Percentiles rank a stretch among this genome's conserved stretches.
phyloP scores from a whole-genome alignment of 352 stramenopile genomes.

The Globisporangium abappressorium region DNA sequence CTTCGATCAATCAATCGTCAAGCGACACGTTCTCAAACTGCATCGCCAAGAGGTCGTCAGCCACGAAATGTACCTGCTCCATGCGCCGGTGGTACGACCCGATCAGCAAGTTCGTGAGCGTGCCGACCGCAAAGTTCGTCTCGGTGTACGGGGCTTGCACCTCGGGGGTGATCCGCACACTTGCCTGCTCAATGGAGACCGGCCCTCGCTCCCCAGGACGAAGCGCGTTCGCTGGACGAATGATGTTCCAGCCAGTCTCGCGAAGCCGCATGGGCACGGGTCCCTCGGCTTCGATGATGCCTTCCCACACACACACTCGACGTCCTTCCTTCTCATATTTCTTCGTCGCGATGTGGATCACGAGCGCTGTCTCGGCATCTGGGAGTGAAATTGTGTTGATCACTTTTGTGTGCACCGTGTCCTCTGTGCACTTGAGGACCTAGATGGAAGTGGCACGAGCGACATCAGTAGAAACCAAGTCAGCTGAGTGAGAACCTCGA shows the following conservation, averaged over 20 bases:
- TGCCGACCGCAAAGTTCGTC: background rate
- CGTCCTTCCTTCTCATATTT: conserved; percentile 25
- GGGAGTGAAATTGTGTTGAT: conserved; percentile 25
- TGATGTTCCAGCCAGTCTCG: conserved; percentile 30
- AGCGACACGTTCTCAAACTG: conserved; percentile 4
- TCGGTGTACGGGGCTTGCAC: background rate
- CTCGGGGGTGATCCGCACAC: conserved; percentile 10
- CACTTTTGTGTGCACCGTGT: conserved; percentile 24
- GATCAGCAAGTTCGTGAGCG: conserved; percentile 13
- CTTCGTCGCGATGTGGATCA: conserved; percentile 24
- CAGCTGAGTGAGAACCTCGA: background rate
- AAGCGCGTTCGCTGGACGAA: conserved; percentile 10
- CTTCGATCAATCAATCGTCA: background rate
- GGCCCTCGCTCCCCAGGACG: background rate
- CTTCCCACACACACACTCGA: conserved; percentile 29
- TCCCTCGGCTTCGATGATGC: conserved; percentile 31
- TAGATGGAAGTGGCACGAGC: background rate
- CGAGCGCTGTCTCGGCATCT: conserved; percentile 23
- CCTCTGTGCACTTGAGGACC: background rate
- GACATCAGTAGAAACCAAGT: background rate
- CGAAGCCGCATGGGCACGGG: conserved; percentile 27
- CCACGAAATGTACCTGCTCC: conserved; percentile 8
- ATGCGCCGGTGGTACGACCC: conserved; percentile 13
- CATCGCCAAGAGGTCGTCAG: conserved; percentile 10
- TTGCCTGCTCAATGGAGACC: conserved; percentile 5